Percentiles rank a stretch among this genome's conserved stretches.
These are phyloP conservation scores for Dactylellina cionopaga DNA, from an alignment of 2,329 filamentous ascomycete genomes.

Conservation along the genomic window DNA sequence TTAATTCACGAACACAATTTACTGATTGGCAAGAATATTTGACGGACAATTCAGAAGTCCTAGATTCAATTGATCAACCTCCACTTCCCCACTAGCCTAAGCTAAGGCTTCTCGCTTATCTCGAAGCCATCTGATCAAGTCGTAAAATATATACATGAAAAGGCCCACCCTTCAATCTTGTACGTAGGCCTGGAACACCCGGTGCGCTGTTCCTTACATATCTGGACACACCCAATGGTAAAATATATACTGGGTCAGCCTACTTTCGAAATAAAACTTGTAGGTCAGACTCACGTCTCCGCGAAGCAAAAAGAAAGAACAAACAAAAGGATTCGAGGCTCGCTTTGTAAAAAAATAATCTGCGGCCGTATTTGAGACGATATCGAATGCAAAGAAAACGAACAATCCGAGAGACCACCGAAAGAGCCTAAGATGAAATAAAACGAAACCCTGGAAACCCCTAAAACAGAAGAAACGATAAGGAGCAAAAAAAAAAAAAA, in stretches of 20 bases:
- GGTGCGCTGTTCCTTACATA: not conserved
- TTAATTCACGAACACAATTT: too few species aligned
- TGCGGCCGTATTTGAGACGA: slow-evolving; percentile 10
- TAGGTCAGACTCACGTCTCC: not conserved
- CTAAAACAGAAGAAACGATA: not conserved
- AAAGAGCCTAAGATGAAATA: too few species aligned
- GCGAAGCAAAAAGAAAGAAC: not conserved
- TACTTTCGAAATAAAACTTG: not conserved
- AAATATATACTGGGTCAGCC: too few species aligned
- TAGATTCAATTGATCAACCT: not conserved
- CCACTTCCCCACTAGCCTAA: not conserved
- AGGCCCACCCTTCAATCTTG: not conserved
- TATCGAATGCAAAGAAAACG: not conserved
- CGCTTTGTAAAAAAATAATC: slow-evolving; percentile 27
- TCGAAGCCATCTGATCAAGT: too few species aligned
- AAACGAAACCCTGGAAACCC: too few species aligned
- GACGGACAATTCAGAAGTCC: not conserved
- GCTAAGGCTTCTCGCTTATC: not conserved
- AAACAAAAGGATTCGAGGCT: slow-evolving; percentile 9
- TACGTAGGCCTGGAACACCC: not conserved
- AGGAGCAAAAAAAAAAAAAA: not conserved
- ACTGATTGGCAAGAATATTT: too few species aligned
- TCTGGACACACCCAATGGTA: not conserved
- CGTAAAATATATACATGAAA: slow-evolving; percentile 4
- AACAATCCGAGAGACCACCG: not conserved